Evolutionary conservation across 2,329 filamentous ascomycete genomes (phyloP).

Genomic region (Arthrobotrys pseudoclavata): DNA sequence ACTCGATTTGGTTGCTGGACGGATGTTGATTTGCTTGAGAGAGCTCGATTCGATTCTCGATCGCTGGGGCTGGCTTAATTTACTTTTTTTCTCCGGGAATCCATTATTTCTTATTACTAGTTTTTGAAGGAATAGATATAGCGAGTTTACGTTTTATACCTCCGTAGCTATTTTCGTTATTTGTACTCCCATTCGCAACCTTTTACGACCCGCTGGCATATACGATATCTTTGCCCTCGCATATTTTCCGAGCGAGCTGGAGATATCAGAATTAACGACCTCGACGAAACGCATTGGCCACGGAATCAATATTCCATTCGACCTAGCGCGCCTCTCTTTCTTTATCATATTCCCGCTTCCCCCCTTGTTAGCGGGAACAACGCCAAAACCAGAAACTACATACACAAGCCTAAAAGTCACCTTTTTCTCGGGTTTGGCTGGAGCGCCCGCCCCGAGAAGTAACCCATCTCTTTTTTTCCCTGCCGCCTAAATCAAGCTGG

Average conservation of each 20-base stretch:
- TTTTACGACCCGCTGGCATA: not conserved
- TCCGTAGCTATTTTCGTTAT: not conserved
- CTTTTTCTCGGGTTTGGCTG: slow-evolving; percentile 14
- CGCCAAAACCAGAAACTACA: slow-evolving; percentile 2
- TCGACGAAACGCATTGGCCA: slow-evolving; percentile 24
- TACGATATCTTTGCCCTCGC: not conserved
- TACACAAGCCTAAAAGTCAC: not conserved
- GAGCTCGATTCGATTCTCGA: slow-evolving; percentile 14
- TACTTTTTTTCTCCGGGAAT: not conserved
- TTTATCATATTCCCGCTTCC: slow-evolving; percentile 23
- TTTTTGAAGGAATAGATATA: no score
- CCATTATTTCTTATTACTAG: not conserved
- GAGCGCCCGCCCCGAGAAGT: slow-evolving; percentile 20
- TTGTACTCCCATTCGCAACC: not conserved
- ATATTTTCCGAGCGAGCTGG: not conserved
- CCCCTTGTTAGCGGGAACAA: slow-evolving; percentile 17
- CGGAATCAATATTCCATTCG: slow-evolving; percentile 23
- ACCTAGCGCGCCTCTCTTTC: not conserved
- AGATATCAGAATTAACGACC: slow-evolving; percentile 11
- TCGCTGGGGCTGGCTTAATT: not conserved
- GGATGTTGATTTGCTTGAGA: slow-evolving; percentile 20
- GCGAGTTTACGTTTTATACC: not conserved
- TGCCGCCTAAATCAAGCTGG: not conserved
- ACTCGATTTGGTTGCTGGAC: slow-evolving; percentile 13
- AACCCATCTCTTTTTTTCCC: not conserved